Base-by-base conservation (phyloP, 345 rosid genomes). In the Boechera divaricarpa region DNA sequence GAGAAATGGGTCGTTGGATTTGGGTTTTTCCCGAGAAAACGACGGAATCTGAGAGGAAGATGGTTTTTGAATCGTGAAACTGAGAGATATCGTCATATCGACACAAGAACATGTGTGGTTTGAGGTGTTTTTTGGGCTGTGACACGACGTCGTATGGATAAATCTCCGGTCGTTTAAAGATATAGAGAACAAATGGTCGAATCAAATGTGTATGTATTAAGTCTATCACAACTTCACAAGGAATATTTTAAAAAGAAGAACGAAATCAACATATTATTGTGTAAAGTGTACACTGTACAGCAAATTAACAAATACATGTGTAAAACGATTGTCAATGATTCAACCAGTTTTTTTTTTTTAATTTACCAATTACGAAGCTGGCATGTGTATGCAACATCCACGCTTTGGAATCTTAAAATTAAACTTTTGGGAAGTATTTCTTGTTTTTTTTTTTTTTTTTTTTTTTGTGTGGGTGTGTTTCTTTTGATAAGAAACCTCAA, bases 41-140 rank as follows among this genome's bases (percentile, higher is more conserved):
- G 60, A 61, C 35, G 53, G 72, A 77, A 45, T 63, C 63, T 69
- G 0, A 2, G n/a, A 62, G 73, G 31, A 13, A 62, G 9, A 31
- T 60, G 53, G 18, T 60, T 39, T 31, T n/a, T 66, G 41, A 39
- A 16, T 0, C 55, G 67, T 48, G 68, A 47, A 7, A 56, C 41
- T 32, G 66, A 71, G 9, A 47, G 48, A 16, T 16, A 16, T 16
- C 16, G 16, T 16, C 16, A 41, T 18, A 58, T 18, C 3, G 36
- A 65, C 38, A 33, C 49, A 33, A 56, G 72, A 48, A 66, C 78
- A 67, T 65, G 39, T 45, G 66, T 18, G n/a, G 9, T 32, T 47
- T 66, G 36, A 8, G 38, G 7, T 42, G 35, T 16, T 16, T 16
- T 13, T 42, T 58, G 67, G 67, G 66, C 5, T 57, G 11, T 31